Base-by-base conservation (phyloP, 2,329 filamentous ascomycete genomes). In the Chrysoporthe cubensis region DNA sequence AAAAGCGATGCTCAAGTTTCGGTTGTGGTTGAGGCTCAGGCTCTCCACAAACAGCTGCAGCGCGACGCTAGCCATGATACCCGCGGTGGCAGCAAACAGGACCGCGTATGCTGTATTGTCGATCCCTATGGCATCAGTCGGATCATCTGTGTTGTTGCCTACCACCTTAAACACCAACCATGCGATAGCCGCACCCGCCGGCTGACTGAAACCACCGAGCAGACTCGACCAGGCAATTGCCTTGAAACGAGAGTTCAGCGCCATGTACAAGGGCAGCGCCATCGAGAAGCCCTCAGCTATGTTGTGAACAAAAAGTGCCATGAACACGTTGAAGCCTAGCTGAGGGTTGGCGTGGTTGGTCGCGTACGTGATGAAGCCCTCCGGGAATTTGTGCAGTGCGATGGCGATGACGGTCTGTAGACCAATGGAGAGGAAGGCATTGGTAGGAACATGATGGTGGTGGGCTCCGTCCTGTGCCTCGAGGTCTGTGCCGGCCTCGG, bases 251-350 rank as follows among this genome's bases (percentile, higher is more conserved):
- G 90, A 95, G 70, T 90, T 87, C 43, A 97, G 87, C 1, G 96
- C 96, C 74, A 99, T 91, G 79, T 97, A 99, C 0, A 99, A 84
- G 0, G 96, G 96, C 0, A 99, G 82, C 0, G 94, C 93, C 86
- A 99, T 91, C 70, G 94, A 93, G 76, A 98, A 98, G 1, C 96
- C 96, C 81, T 99, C 96, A 40, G 93, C 94, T 75, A 99, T 97
- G 80, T 98, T 99, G 84, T 99, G 96, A 68, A 99, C 95, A 76
- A 97, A 97, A 8, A 99, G 86, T 0, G 96, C 95, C 78, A 98
- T 87, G 80, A 99, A 99, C 65, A 99, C 93, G 64, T 92, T 91
- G 78, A 97, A 89, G 26, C 96, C 96, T 0, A 99, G 87, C 0
- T 87, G 84, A 0, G 96, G 94, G 77, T 94, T 98, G 14, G 94